Percentiles rank a stretch among this genome's conserved stretches.
phyloP scores from a whole-genome alignment of 371 early-diverging fungal genomes.

The Coemansia sp. region DNA sequence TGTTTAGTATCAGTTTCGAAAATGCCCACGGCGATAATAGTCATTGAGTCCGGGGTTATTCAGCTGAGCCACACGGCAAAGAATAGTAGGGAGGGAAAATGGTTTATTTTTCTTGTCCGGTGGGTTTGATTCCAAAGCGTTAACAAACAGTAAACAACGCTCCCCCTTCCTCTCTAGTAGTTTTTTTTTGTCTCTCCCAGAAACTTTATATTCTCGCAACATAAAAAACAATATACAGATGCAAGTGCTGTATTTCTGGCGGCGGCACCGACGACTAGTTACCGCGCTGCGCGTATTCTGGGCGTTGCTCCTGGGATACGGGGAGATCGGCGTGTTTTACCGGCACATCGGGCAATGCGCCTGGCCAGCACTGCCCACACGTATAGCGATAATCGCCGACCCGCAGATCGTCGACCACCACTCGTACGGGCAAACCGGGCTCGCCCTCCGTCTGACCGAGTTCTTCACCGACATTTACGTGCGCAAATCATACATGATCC shows the following conservation, averaged over 20 bases:
- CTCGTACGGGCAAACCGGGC: slow-evolving; percentile 68
- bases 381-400: slow-evolving; percentile 73
- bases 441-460: slow-evolving; percentile 60
- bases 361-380: slow-evolving; percentile 33
- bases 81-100: no score
- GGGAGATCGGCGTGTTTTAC: slow-evolving; percentile 44
- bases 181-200: background rate
- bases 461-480: slow-evolving; percentile 84
- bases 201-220: no score
- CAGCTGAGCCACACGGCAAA: no score
- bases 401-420: slow-evolving; percentile 91
- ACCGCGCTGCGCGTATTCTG: slow-evolving; percentile 36
- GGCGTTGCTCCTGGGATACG: slow-evolving; percentile 32
- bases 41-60: no score
- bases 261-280: slow-evolving; percentile 2
- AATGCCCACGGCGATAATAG: no score
- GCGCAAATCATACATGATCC: slow-evolving; percentile 67
- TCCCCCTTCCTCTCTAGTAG: no score
- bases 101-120: no score
- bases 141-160: no score
- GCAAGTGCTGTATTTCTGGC: no score
- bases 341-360: slow-evolving; percentile 22
- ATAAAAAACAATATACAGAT: background rate
- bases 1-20: no score
- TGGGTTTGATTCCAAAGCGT: no score